Percentiles rank a stretch among this genome's conserved stretches.
phyloP scores from a whole-genome alignment of 2,329 filamentous ascomycete species.

The Paracoccidioides brasiliensis region DNA sequence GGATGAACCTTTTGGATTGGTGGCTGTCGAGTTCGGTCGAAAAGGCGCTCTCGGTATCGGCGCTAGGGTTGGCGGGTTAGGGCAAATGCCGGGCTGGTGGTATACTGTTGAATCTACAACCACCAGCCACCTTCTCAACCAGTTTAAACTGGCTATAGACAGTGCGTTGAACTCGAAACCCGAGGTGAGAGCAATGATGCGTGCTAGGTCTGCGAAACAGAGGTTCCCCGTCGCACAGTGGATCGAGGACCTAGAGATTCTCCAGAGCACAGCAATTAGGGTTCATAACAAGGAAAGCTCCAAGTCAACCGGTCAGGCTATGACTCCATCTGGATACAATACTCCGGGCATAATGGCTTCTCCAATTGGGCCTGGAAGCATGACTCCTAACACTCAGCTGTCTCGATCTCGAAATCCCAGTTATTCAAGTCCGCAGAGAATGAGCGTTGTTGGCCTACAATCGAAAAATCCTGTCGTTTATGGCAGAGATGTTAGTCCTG shows the following conservation, averaged over 20 bases:
- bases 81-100: slow-evolving; percentile 62
- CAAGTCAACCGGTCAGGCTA: not conserved
- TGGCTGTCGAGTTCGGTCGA: slow-evolving; percentile 55
- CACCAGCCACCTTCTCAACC: slow-evolving; percentile 49
- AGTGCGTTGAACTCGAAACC: slow-evolving; percentile 45
- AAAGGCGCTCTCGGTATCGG: slow-evolving; percentile 56
- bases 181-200: slow-evolving; percentile 47
- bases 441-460: not conserved
- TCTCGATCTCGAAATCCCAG: not conserved
- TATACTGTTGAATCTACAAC: slow-evolving; percentile 54
- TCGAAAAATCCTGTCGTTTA: not conserved
- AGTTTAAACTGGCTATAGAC: slow-evolving; percentile 53
- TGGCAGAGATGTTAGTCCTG: slow-evolving; percentile 25
- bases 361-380: slow-evolving; percentile 2
- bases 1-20: slow-evolving; percentile 56
- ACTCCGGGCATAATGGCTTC: not conserved
- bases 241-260: slow-evolving; percentile 50
- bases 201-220: slow-evolving; percentile 51
- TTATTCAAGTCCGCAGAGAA: not conserved
- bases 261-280: slow-evolving; percentile 48
- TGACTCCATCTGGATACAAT: not conserved
- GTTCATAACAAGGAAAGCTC: slow-evolving; percentile 37
- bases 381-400: not conserved
- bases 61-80: slow-evolving; percentile 51
- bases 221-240: slow-evolving; percentile 55